Evolutionary conservation across 140 eudicot genomes (phyloP), one percentile per base, ranked within the genome.

Genomic region (Erigeron philadelphicus): DNA sequence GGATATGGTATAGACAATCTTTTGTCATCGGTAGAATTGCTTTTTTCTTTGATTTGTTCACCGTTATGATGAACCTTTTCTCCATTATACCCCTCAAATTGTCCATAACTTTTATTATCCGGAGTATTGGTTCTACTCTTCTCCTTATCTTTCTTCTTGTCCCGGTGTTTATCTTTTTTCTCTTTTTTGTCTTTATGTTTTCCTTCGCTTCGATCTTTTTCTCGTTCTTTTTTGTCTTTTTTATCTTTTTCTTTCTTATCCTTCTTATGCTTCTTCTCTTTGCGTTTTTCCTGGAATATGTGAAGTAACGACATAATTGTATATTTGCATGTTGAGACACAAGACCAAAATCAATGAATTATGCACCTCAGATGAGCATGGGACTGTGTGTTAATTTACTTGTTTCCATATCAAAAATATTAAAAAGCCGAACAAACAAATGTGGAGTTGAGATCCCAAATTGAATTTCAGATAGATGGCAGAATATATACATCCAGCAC

Each of bases 241-340:
- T 82, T 86, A 49, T 87, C 89, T 80, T 79, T 86, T 64, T 75
- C 85, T 76, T 75, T 86, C 56, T 86, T 86, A 50, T 87, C 89
- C 84, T 84, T 85, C 79, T 87, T 88, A 68, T 79, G 93, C 67
- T 86, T 88, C 80, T 83, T 88, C 77, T 88, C 95, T 73, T 69
- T 85, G 49, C 71, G 72, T 55, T 85, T 88, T 77, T 84, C 93
- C 96, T 88, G 84, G 72, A 77, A 73, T 8, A 65, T 21, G 49
- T 15, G n/a, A 46, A 55, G 58, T 57, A 8, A 38, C 44, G 46
- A 6, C n/a, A 72, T 15, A 44, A 44, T 48, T 61, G 62, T 53
- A 61, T 43, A 55, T 23, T 48, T 61, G 60, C 15, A 47, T 21
- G 44, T 57, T 57, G 21, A 57, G 44, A 70, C 43, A 43, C 44